Evolutionary conservation across 1,284 basidiomycete genomes (phyloP).

Genomic region (Fomes fomentarius): DNA sequence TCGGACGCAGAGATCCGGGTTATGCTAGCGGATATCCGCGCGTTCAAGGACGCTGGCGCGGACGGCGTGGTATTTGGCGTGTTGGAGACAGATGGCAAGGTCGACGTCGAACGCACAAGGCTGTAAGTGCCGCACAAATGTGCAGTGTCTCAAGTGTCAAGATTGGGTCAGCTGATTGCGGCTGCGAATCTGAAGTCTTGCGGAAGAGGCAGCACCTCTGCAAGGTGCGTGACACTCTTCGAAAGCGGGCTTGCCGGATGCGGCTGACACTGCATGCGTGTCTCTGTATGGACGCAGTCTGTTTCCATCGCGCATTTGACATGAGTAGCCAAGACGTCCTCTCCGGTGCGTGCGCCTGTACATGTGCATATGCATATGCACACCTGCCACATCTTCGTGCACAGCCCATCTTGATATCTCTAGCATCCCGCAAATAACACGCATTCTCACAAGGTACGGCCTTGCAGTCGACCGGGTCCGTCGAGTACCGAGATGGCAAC

Average conservation of each 20-base stretch:
- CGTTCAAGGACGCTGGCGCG: constrained; percentile 59
- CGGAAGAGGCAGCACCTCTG: constrained; percentile 59
- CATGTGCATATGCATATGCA: no score
- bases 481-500: background rate
- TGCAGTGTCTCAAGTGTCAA: no score
- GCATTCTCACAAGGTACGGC: constrained; percentile 73
- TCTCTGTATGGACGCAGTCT: constrained; percentile 57
- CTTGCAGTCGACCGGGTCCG: no score
- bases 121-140: constrained; percentile 48
- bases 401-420: constrained; percentile 59
- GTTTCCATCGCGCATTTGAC: constrained; percentile 85
- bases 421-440: constrained; percentile 63
- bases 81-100: constrained; percentile 57
- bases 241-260: no score
- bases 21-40: constrained; percentile 72
- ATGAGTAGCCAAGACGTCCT: constrained; percentile 56
- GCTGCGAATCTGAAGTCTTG: constrained; percentile 44
- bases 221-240: constrained; percentile 56
- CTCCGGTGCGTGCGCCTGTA: no score
- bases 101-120: constrained; percentile 59
- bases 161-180: no score
- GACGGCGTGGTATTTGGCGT: constrained; percentile 75
- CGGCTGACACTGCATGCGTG: no score
- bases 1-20: constrained; percentile 62
- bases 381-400: background rate